phyloP scores from a whole-genome alignment of 2,329 filamentous ascomycete species.

The Paradendryphiella salina region DNA sequence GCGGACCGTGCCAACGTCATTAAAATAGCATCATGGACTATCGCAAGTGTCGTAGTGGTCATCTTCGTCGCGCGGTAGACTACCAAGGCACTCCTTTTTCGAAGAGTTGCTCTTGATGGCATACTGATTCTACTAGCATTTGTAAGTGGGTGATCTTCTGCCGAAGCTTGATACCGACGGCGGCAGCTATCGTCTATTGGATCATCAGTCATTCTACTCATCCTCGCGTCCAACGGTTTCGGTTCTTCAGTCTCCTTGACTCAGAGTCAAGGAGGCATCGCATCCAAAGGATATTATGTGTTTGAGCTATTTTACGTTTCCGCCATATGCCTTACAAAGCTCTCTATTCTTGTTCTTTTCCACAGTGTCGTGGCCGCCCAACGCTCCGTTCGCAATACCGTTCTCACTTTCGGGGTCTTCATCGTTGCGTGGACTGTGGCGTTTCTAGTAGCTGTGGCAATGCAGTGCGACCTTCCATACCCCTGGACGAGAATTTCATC shows the following conservation, averaged over 20 bases:
- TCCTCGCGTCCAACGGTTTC: slow-evolving; percentile 35
- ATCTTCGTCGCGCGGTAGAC: slow-evolving; percentile 32
- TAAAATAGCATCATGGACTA: slow-evolving; percentile 33
- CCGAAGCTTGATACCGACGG: slow-evolving; percentile 9
- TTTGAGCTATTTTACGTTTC: slow-evolving; percentile 42
- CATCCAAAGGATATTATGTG: slow-evolving; percentile 41
- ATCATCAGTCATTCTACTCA: slow-evolving; percentile 30
- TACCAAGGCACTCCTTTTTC: slow-evolving; percentile 32
- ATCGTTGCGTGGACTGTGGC: slow-evolving; percentile 34
- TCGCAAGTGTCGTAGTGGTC: slow-evolving; percentile 27
- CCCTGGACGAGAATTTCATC: slow-evolving; percentile 37
- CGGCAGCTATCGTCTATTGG: slow-evolving; percentile 32
- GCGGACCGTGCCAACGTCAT: slow-evolving; percentile 27
- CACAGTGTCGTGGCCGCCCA: slow-evolving; percentile 29
- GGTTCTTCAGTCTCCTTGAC: slow-evolving; percentile 22
- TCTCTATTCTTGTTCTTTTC: slow-evolving; percentile 36
- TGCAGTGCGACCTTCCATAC: slow-evolving; percentile 38
- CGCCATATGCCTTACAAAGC: slow-evolving; percentile 37
- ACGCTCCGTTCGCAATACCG: slow-evolving; percentile 24
- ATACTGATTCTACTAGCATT: slow-evolving; percentile 37
- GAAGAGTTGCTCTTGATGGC: slow-evolving; percentile 35
- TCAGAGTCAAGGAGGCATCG: slow-evolving; percentile 19
- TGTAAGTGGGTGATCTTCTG: slow-evolving; percentile 19
- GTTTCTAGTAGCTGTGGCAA: slow-evolving; percentile 31
- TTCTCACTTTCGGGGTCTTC: slow-evolving; percentile 28